Percentiles rank a stretch among this genome's conserved stretches.
These are phyloP conservation scores for Xylaria bambusicola DNA, from an alignment of 495 filamentous ascomycete genomes.

Conservation along the genomic window DNA sequence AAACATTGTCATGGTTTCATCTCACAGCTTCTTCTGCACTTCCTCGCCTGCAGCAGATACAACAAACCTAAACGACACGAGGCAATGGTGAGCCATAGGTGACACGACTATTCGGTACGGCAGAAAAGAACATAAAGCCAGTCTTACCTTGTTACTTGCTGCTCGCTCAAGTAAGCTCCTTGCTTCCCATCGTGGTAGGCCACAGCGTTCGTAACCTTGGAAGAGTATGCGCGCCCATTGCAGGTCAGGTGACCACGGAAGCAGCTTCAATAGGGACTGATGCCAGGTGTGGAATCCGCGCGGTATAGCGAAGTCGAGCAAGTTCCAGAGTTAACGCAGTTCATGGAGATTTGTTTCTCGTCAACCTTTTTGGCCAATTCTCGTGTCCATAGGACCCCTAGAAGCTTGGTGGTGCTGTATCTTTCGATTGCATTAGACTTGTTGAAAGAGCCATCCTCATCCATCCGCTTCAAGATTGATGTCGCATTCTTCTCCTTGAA, in stretches of 20 bases:
- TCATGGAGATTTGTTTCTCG: constrained; percentile 20
- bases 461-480: not conserved
- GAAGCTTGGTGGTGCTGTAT: constrained; percentile 21
- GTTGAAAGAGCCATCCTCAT: not conserved
- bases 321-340: constrained; percentile 26
- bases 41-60: too few species aligned
- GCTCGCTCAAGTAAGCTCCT: constrained; percentile 27
- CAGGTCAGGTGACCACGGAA: constrained; percentile 20
- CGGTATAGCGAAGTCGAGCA: constrained; percentile 21
- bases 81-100: too few species aligned
- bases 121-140: not conserved
- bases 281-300: constrained; percentile 18
- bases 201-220: constrained; percentile 24
- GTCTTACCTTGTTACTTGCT: constrained; percentile 21
- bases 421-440: constrained; percentile 25
- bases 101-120: too few species aligned
- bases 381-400: constrained; percentile 26
- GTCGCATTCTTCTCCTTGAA: constrained; percentile 3
- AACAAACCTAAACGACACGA: too few species aligned
- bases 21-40: too few species aligned
- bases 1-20: too few species aligned
- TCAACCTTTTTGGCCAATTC: constrained; percentile 12
- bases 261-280: constrained; percentile 13
- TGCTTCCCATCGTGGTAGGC: constrained; percentile 12
- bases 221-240: too few species aligned